Percentiles rank a stretch among this genome's conserved stretches.
Evolutionary conservation across 2,329 filamentous ascomycete species (phyloP).

Genomic region (Hypoxylon sp.): DNA sequence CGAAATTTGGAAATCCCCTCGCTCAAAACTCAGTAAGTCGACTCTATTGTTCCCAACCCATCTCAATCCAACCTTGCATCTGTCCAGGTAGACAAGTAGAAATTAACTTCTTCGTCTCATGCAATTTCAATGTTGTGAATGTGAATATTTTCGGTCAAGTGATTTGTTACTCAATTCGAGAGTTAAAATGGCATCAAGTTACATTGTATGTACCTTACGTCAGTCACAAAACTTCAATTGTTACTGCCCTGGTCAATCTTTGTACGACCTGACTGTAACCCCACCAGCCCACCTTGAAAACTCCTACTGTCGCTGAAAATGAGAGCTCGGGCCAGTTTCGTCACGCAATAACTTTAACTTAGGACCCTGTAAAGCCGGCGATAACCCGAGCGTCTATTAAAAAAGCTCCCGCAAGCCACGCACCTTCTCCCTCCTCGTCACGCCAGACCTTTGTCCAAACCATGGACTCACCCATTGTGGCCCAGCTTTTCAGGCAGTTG

Average conservation of each 20-base stretch:
- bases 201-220: slow-evolving; percentile 17
- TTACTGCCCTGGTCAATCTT: slow-evolving; percentile 5
- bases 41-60: slow-evolving; percentile 19
- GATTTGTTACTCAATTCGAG: slow-evolving; percentile 23
- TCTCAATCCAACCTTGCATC: slow-evolving; percentile 4
- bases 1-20: slow-evolving; percentile 3
- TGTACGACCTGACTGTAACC: neutral
- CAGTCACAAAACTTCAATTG: slow-evolving; percentile 14
- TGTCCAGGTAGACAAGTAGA: neutral
- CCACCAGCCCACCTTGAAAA: slow-evolving; percentile 19
- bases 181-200: neutral
- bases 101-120: neutral
- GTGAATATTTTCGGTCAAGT: slow-evolving; percentile 19
- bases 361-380: slow-evolving; percentile 20
- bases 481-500: slow-evolving; percentile 86
- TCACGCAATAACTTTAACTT: slow-evolving; percentile 5
- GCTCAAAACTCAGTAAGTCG: slow-evolving; percentile 1
- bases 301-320: slow-evolving; percentile 2
- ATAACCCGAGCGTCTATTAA: slow-evolving; percentile 38
- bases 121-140: neutral
- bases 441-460: slow-evolving; percentile 30
- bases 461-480: slow-evolving; percentile 88
- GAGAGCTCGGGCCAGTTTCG: slow-evolving; percentile 47
- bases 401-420: slow-evolving; percentile 30
- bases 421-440: slow-evolving; percentile 24